Percentiles rank a stretch among this genome's conserved stretches.
Evolutionary conservation across 2,329 filamentous ascomycete species (phyloP).

Genomic region (Neocatenulostroma microsporum): DNA sequence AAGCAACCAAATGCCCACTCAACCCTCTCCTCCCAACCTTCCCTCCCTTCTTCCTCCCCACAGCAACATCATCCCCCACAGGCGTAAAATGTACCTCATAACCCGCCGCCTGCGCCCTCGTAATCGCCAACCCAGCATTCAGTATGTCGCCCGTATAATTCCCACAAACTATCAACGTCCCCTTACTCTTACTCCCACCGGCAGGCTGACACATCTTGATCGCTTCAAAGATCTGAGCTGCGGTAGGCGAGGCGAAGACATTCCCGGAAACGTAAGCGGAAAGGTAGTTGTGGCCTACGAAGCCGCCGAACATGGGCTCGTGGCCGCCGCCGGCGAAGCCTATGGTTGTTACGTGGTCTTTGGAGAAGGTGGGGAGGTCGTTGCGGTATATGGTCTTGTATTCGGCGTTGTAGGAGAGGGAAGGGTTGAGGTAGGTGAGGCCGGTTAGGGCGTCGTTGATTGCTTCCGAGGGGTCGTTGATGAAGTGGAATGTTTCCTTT

Average conservation of each 20-base stretch:
- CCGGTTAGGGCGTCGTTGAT: conserved; percentile 31
- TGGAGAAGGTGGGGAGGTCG: conserved; percentile 26
- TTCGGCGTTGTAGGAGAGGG: conserved; percentile 26
- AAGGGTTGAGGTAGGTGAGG: conserved; percentile 28
- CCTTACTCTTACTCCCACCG: conserved; percentile 31
- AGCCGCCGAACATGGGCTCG: conserved; percentile 57
- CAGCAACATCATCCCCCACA: conserved; percentile 58
- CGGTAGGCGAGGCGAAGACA: conserved; percentile 57
- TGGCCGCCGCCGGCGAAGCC: conserved; percentile 33
- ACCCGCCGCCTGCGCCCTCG: conserved; percentile 50
- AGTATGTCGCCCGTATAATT: conserved; percentile 60
- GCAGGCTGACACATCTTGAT: conserved; percentile 49
- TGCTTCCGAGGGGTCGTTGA: conserved; percentile 28
- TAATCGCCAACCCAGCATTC: conserved; percentile 54
- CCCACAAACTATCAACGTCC: conserved; percentile 54
- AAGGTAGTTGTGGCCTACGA: conserved; percentile 55
- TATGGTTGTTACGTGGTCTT: conserved; percentile 29
- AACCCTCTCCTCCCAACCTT: conserved; percentile 56
- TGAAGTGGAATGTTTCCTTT: conserved; percentile 32
- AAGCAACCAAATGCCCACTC: conserved; percentile 53
- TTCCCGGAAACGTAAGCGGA: conserved; percentile 54
- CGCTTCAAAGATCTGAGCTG: conserved; percentile 54
- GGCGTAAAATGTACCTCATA: conserved; percentile 51
- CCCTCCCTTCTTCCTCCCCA: conserved; percentile 48
- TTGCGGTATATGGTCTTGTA: conserved; percentile 32